These are phyloP conservation scores for Nakazawaea ernobii DNA, from an alignment of 805 yeast species.

Conservation along the genomic window DNA sequence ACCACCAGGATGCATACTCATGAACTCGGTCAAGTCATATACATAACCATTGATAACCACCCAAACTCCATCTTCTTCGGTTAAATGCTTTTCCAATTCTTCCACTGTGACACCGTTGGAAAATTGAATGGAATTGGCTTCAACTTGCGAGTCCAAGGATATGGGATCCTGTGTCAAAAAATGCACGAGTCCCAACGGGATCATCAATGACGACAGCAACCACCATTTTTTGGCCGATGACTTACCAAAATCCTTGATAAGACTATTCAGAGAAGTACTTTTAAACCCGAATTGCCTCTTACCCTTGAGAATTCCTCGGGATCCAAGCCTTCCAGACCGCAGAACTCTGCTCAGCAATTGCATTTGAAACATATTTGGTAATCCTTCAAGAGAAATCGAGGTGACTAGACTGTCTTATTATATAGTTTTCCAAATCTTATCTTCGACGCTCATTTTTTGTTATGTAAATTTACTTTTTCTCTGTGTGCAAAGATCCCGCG, in stretches of 20 bases:
- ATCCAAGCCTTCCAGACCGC: no score
- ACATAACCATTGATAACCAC: conserved; percentile 40
- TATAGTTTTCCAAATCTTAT: no score
- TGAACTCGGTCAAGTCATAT: conserved; percentile 37
- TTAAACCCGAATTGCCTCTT: not conserved
- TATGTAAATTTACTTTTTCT: no score
- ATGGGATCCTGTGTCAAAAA: conserved; percentile 11
- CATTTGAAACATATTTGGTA: no score
- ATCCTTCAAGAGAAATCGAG: no score
- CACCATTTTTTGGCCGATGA: not conserved
- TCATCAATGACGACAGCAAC: not conserved
- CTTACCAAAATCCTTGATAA: not conserved
- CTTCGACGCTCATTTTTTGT: no score
- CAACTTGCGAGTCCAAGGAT: conserved; percentile 31
- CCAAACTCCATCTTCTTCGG: conserved; percentile 40
- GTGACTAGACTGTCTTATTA: no score
- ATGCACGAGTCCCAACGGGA: not conserved
- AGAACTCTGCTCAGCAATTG: no score
- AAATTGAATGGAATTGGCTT: conserved; percentile 18
- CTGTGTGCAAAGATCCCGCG: no score
- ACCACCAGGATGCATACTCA: conserved; percentile 31
- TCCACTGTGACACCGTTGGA: conserved; percentile 19
- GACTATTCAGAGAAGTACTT: not conserved
- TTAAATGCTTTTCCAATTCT: conserved; percentile 39
- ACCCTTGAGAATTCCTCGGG: not conserved